Evolutionary conservation across 1,139 yeast genomes (phyloP).

Genomic region (Suhomyces kunorum): DNA sequence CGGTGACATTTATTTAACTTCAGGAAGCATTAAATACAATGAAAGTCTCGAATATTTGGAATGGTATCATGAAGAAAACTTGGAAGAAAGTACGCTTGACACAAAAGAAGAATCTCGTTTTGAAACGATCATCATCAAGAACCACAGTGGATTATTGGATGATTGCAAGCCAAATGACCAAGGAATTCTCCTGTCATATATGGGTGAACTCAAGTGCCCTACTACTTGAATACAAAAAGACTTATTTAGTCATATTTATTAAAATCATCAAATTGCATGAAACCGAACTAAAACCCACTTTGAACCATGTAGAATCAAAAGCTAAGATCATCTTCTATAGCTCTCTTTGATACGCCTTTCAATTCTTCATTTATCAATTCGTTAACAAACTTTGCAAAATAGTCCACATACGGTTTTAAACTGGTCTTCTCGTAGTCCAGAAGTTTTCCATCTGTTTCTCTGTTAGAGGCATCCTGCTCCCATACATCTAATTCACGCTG

Average conservation of each 20-base stretch:
- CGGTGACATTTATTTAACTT: slow-evolving; percentile 45
- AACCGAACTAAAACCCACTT: not conserved
- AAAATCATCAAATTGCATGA: not conserved
- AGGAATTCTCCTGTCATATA: slow-evolving; percentile 15
- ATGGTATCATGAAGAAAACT: slow-evolving; percentile 59
- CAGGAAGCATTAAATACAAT: slow-evolving; percentile 59
- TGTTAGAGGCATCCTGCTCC: slow-evolving; percentile 33
- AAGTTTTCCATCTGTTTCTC: slow-evolving; percentile 24
- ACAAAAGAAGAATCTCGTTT: slow-evolving; percentile 11
- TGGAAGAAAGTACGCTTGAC: slow-evolving; percentile 12
- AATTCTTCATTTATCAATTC: slow-evolving; percentile 58
- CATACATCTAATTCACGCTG: slow-evolving; percentile 55
- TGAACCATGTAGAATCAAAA: slow-evolving; percentile 21
- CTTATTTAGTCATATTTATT: slow-evolving; percentile 1
- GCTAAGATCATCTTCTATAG: slow-evolving; percentile 37
- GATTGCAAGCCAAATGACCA: slow-evolving; percentile 18
- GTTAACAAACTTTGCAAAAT: slow-evolving; percentile 65
- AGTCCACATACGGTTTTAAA: slow-evolving; percentile 72
- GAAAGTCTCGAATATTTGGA: slow-evolving; percentile 55
- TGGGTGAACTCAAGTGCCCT: slow-evolving; percentile 23
- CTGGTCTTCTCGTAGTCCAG: slow-evolving; percentile 65
- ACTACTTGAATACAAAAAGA: slow-evolving; percentile 17
- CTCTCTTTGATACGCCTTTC: slow-evolving; percentile 45
- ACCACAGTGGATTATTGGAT: slow-evolving; percentile 41
- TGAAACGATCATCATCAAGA: slow-evolving; percentile 42